Percentiles rank a stretch among this genome's conserved stretches.
Evolutionary conservation across 2,329 filamentous ascomycete species (phyloP).

Genomic region (Aaosphaeria arxii): DNA sequence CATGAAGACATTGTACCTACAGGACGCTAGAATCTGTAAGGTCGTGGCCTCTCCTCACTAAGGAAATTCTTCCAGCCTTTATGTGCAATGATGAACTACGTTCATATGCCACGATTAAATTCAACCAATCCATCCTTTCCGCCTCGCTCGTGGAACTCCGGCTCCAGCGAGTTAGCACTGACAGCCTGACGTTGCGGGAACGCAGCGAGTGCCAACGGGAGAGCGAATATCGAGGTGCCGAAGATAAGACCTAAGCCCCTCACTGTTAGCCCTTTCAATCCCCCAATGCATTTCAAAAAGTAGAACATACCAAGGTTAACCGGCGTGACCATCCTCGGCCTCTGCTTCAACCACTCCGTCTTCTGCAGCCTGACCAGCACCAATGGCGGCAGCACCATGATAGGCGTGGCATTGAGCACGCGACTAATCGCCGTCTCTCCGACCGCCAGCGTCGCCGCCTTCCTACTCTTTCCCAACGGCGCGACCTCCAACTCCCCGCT

Average conservation of each 20-base stretch:
- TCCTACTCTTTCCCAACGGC: slow-evolving; percentile 81
- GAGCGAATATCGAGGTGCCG: slow-evolving; percentile 78
- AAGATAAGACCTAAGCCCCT: slow-evolving; percentile 63
- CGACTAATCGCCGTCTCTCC: slow-evolving; percentile 88
- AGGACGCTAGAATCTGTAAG: too few species aligned
- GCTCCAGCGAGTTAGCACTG: slow-evolving; percentile 70
- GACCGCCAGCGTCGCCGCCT: slow-evolving; percentile 84
- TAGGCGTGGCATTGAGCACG: slow-evolving; percentile 89
- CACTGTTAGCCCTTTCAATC: slow-evolving; percentile 14
- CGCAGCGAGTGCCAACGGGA: slow-evolving; percentile 84
- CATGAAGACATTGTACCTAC: too few species aligned
- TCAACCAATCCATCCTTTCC: slow-evolving; percentile 82
- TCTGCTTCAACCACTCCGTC: slow-evolving; percentile 73
- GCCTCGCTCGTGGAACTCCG: slow-evolving; percentile 79
- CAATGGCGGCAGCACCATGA: slow-evolving; percentile 94
- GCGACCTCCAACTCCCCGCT: slow-evolving; percentile 58
- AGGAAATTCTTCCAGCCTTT: too few species aligned
- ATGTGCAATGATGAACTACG: neutral
- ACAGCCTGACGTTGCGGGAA: slow-evolving; percentile 92
- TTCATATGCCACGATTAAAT: slow-evolving; percentile 89
- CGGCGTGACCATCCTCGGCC: slow-evolving; percentile 74
- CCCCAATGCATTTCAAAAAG: neutral
- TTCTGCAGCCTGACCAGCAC: slow-evolving; percentile 81
- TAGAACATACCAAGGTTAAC: slow-evolving; percentile 67
- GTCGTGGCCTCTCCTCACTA: too few species aligned